A percentile compares a stretch with the other conserved stretches of the same genome.
phyloP scores from a whole-genome alignment of 2,329 filamentous ascomycete species.

The Penicillium paneum region DNA sequence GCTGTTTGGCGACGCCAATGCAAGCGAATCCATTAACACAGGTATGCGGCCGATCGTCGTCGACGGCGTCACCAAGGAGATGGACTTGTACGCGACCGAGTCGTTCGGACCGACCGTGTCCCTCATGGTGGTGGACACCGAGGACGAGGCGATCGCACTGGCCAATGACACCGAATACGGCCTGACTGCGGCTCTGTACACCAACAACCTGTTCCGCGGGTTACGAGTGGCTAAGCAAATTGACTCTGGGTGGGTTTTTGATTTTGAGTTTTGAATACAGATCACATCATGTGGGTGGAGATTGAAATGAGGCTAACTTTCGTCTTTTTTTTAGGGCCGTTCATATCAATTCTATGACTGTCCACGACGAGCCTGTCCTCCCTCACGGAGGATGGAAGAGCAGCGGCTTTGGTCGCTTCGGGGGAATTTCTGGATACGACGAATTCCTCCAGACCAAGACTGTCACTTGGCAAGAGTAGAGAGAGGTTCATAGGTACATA shows the following conservation, averaged over 20 bases:
- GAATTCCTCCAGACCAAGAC: slow-evolving; percentile 65
- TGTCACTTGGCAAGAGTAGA: slow-evolving; percentile 54
- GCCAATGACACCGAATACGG: slow-evolving; percentile 84
- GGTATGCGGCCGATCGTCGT: slow-evolving; percentile 65
- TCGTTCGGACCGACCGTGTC: slow-evolving; percentile 74
- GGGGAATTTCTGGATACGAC: slow-evolving; percentile 51
- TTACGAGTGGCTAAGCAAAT: slow-evolving; percentile 60
- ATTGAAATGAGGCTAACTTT: background rate
- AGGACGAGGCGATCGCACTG: slow-evolving; percentile 66
- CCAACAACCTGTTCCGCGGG: slow-evolving; percentile 60
- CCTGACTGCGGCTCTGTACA: slow-evolving; percentile 68
- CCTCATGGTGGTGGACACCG: slow-evolving; percentile 59
- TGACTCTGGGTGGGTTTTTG: slow-evolving; percentile 56
- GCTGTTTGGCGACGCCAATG: slow-evolving; percentile 50
- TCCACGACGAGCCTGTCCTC: slow-evolving; percentile 61
- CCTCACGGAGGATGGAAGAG: slow-evolving; percentile 62
- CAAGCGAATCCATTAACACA: slow-evolving; percentile 43
- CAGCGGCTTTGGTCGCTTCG: slow-evolving; percentile 60
- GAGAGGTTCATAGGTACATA: background rate
- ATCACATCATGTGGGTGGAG: background rate
- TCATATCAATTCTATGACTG: slow-evolving; percentile 60
- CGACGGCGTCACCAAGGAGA: slow-evolving; percentile 62
- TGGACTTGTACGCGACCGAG: slow-evolving; percentile 74
- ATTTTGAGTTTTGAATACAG: background rate
- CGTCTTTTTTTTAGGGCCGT: slow-evolving; percentile 20